Base-by-base conservation (phyloP, 2,329 filamentous ascomycete species). In the Penicillium decumbens region DNA sequence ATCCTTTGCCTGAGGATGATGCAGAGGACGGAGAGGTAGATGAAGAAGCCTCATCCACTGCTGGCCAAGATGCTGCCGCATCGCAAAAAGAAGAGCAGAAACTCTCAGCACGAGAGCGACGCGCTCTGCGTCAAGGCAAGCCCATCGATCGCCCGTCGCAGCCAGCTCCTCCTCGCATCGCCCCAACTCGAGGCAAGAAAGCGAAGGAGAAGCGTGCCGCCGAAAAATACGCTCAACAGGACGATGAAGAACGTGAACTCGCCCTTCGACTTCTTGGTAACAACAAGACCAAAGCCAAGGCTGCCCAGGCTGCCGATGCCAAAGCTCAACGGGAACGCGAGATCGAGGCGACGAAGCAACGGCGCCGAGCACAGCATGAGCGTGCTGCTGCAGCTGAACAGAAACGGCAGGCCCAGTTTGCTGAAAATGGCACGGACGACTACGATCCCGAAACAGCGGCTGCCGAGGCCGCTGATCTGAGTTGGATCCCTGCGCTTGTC, bases 241-340 rank as follows among this genome's bases (percentile, higher is more conserved):
- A 97, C 61, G 90, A 95, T 47, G 92, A 95, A 70, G 93, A 98
- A 64, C 88, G 90, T 10, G 81, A 80, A 6, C 80, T 91, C 0
- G 89, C 90, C 28, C 87, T 96, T 70, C 80, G 84, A 23, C 79
- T 97, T n/a, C 83, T 95, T n/a, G 93, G 93, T 33, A 85, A 88
- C 79, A 51, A 65, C 53, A 64, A 65, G 39, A 57, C 58, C 47
- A 67, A 70, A 58, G 79, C 85, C 1, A 82, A 86, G 59, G 85
- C 83, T 2, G 86, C 88, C 37, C 70, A 72, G 40, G 72, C 72
- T 60, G 74, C 72, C 25, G 73, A 72, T 64, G 83, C 82, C 32
- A 88, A 87, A 66, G 82, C 79, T 0, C 75, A 81, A 53, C 80
- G 80, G 9, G 88, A 95, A 62, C 84, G 85, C 27, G 87, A 92